Evolutionary conservation across 2,329 filamentous ascomycete genomes (phyloP), one percentile per base, ranked within the genome.

Genomic region (Pseudovirgaria hyperparasitica): DNA sequence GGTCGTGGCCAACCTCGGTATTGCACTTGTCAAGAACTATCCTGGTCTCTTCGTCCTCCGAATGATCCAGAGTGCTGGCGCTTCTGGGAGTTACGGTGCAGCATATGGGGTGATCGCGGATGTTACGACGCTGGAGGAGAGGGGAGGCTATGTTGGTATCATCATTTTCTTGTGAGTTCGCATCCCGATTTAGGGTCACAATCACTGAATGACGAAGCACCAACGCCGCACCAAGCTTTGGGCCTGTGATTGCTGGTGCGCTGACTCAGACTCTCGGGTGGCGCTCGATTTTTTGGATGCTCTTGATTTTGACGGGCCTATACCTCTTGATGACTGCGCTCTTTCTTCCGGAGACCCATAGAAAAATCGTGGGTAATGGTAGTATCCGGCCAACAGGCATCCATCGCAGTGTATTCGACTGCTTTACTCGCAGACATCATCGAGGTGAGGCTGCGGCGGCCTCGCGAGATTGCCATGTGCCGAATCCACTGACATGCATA

Each of bases 251-350:
- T 14, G 66, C 65, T 1, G 67, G 65, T 6, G 41, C 59, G 0
- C 34, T 70, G 0, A 51, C 57, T 1, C 55, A 62, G 25, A 53
- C 54, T 21, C 37, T 68, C 0, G 65, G 64, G 1, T 70, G 65
- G 65, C 46, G 55, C 20, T 52, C 54, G 2, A 58, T 70, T 5
- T 71, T 70, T 35, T 70, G 64, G 63, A 65, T 68, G 31, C 48
- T 71, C n/a, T 47, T 59, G 16, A 65, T 70, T 12, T 49, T 62
- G 26, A 46, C 56, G 0, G 57, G 48, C 0, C 41, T 33, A 14
- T 55, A 53, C 25, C 31, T 60, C 5, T 7, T 50, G 5, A 6
- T 51, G 1, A 25, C 59, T 2, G 28, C 47, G 10, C 12, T 55
- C 3, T 14, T 54, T 1, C 28, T 62, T 0, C 58, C 59, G 0